A percentile compares a stretch with the other conserved stretches of the same genome.
phyloP scores from a whole-genome alignment of 1,284 basidiomycete genomes.

The Pseudozyma sp. region DNA sequence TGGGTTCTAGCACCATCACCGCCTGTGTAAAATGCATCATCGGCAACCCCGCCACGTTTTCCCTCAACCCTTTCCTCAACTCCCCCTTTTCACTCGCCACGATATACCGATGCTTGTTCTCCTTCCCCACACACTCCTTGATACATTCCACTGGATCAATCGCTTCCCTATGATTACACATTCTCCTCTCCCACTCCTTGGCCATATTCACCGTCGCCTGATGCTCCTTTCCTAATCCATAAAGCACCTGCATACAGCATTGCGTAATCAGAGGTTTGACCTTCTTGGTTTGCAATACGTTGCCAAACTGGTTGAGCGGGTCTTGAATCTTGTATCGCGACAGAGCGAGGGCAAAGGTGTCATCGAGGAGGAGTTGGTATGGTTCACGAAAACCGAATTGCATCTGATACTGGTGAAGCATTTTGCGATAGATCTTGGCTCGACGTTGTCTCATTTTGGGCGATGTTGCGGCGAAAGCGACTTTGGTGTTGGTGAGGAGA shows the following conservation, averaged over 20 bases:
- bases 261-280: slow-evolving; percentile 67
- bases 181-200: slow-evolving; percentile 89
- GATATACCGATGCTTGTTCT: slow-evolving; percentile 66
- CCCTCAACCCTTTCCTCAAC: slow-evolving; percentile 47
- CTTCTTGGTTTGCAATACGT: slow-evolving; percentile 54
- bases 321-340: slow-evolving; percentile 52
- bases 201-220: slow-evolving; percentile 78
- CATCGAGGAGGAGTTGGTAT: slow-evolving; percentile 65
- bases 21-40: slow-evolving; percentile 65
- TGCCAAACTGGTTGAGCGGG: slow-evolving; percentile 47
- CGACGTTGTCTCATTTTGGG: slow-evolving; percentile 65
- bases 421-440: slow-evolving; percentile 64
- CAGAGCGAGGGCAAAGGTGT: slow-evolving; percentile 58
- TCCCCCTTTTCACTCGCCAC: slow-evolving; percentile 50
- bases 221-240: slow-evolving; percentile 46
- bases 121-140: slow-evolving; percentile 69
- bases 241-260: slow-evolving; percentile 66
- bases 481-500: neutral
- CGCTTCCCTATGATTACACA: slow-evolving; percentile 89
- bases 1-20: slow-evolving; percentile 67
- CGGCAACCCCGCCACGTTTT: slow-evolving; percentile 52
- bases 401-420: slow-evolving; percentile 62
- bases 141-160: slow-evolving; percentile 88
- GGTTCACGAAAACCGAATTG: slow-evolving; percentile 67
- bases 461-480: neutral